Evolutionary conservation across 2,329 filamentous ascomycete genomes (phyloP).

Genomic region (Penicillium sp.): DNA sequence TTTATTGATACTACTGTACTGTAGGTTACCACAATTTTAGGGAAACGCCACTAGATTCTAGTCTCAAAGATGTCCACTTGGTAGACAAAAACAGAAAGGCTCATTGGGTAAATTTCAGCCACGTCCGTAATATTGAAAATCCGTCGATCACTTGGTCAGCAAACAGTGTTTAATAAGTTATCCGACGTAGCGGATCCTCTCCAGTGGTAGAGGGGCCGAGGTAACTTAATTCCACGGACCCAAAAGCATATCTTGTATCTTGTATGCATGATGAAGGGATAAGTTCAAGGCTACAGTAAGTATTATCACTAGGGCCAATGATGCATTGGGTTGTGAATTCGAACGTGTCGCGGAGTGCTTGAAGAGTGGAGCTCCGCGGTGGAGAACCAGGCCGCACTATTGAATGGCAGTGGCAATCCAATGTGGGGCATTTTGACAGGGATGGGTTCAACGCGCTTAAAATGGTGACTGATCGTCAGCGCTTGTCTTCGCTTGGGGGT

Average conservation of each 20-base stretch:
- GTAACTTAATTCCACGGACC: not conserved
- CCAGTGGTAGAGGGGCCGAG: not conserved
- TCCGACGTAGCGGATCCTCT: not conserved
- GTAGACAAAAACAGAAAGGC: not conserved
- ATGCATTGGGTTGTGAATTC: not conserved
- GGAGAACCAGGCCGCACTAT: constrained; percentile 7
- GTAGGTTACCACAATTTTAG: not conserved
- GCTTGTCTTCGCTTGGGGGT: not conserved
- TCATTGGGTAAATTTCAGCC: not conserved
- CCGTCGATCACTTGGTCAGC: not conserved
- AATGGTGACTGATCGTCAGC: not conserved
- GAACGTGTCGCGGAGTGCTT: not conserved
- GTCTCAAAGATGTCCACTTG: not conserved
- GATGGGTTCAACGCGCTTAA: not conserved
- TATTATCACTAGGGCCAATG: not conserved
- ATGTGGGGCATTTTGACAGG: constrained; percentile 6
- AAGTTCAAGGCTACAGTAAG: not conserved
- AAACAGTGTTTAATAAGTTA: not conserved
- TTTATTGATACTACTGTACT: not conserved
- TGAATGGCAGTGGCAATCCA: constrained; percentile 7
- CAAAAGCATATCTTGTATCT: not conserved
- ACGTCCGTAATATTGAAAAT: not conserved
- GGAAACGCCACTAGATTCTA: constrained; percentile 5
- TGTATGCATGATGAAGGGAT: not conserved
- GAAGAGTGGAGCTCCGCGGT: constrained; percentile 2